Evolutionary conservation across 176 grass and related monocot species (phyloP), one percentile per base, ranked within the genome.

Genomic region (Raddia guianensis): DNA sequence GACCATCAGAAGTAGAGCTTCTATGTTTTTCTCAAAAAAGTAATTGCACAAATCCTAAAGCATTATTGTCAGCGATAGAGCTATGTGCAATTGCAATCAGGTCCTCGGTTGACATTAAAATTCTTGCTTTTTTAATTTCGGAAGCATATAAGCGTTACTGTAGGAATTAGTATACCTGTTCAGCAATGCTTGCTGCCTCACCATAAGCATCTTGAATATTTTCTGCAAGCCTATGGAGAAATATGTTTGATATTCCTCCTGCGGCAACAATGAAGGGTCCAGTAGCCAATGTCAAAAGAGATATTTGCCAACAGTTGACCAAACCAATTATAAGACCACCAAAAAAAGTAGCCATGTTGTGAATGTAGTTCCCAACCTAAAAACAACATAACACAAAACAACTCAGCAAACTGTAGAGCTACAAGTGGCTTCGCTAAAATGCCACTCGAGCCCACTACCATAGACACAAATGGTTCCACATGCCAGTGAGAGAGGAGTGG

Each of bases 191-290:
- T 85, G 96, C 96, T 82, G 92, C 96, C 82, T 98, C 96, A 35
- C 92, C 92, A 88, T 98, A 98, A 48, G 96, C 92, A 82, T 98
- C 96, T 84, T 98, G 96, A 89, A 98, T 98, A 86, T 95, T 99
- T 93, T 99, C 96, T 73, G 96, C 92, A 81, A 99, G 92, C 68
- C 92, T 94, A 63, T 99, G 96, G 57, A 99, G 92, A 89, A 99
- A 99, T 81, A 99, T 99, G 60, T 99, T 99, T 86, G 96, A 99
- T 88, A 99, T 95, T 86, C 96, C 96, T 89, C 96, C 96, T 91
- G 96, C 96, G 11, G 92, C 96, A 79, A 99, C 92, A 83, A 99
- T 99, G 82, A 99, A 99, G 32, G 92, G 92, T 47, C 96, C 96
- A 78, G 92, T 99, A 33, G 90, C 96, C 74, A 99, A 74, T 78